Evolutionary conservation across 257 asterid species (phyloP), one percentile per base, ranked within the genome.

Genomic region (Voacanga thouarsii): DNA sequence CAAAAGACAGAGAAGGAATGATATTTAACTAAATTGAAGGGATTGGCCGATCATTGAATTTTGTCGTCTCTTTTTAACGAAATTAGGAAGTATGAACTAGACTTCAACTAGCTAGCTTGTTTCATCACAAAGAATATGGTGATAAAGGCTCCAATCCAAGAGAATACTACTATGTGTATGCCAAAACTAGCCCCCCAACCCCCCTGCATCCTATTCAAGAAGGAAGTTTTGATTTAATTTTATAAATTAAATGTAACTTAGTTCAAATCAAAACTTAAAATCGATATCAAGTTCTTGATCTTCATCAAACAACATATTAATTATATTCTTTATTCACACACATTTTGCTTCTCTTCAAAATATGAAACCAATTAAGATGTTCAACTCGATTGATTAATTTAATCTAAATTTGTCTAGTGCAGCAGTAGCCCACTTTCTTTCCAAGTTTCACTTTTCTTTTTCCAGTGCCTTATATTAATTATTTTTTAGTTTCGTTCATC

Each of bases 81-180:
- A 75, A n/a, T 26, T 75, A 5, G 72, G 28, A 53, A 30, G 43
- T 56, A 24, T 71, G 28, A 53, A 30, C 55, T 56, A 24, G 76
- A 43, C 19, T 26, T 44, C 72, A 67, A 67, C 47, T 30, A 1
- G n/a, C 30, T 64, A 5, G 1, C 3, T 45, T 41, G 45, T 75
- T 30, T 23, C 24, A 71, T 5, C 73, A 71, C n/a, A n/a, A n/a
- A n/a, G n/a, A n/a, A n/a, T n/a, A n/a, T n/a, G n/a, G n/a, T n/a
- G n/a, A n/a, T n/a, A n/a, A n/a, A 66, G 14, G 65, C 72, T 37
- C 63, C 74, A 74, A 53, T 79, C 61, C 79, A 79, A 50, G 61
- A 51, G 47, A 73, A 75, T n/a, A 26, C 41, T 26, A 47, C 60
- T 59, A 5, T 15, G 59, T 60, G 78, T 47, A 47, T 33, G 37